Base-by-base conservation (phyloP, 2,329 filamentous ascomycete genomes). In the Alternaria sp. region DNA sequence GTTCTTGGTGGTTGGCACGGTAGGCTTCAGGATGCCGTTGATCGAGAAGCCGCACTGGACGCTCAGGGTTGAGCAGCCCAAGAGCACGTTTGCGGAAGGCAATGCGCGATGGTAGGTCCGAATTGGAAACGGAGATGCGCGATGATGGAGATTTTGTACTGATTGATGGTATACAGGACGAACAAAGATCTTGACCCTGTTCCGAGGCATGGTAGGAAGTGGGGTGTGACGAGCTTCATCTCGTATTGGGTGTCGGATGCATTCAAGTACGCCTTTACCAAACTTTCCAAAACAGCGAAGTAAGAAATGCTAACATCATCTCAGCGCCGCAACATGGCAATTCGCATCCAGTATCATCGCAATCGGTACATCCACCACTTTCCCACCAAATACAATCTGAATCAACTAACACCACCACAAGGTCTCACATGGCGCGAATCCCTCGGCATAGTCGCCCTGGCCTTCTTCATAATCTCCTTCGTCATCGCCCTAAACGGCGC, bases 401-500 rank as follows among this genome's bases (percentile, higher is more conserved):
- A 9, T 23, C 23, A 5, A 23, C 44, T 60, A 41, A 61, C 51
- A 59, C 59, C 18, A 54, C 14, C 6, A 28, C 20, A 44, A 78
- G 86, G 87, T 3, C 78, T 89, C 20, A 84, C 81, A 58, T 88
- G 86, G 81, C 80, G 82, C 51, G 87, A 89, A 71, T 84, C 85
- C 5, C 81, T 87, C 54, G 82, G 78, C 46, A 88, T 87, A 61
- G 82, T 86, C 28, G 84, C 84, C 15, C 74, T 85, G 18, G 82
- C 80, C 15, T 85, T 85, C 76, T 83, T 86, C 70, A 84, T 86
- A 60, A 83, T 87, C 44, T 85, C 83, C 37, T 82, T 87, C 46
- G 87, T 90, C n/a, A 89, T 90, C 46, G 85, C 86, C 12, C 81
- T 85, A 11, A 89, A 87, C 67, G 87, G 88, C 20, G 86, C 87